These are phyloP conservation scores for Lasiodiplodia citricola DNA, from an alignment of 2,329 filamentous ascomycete species.

Conservation along the genomic window DNA sequence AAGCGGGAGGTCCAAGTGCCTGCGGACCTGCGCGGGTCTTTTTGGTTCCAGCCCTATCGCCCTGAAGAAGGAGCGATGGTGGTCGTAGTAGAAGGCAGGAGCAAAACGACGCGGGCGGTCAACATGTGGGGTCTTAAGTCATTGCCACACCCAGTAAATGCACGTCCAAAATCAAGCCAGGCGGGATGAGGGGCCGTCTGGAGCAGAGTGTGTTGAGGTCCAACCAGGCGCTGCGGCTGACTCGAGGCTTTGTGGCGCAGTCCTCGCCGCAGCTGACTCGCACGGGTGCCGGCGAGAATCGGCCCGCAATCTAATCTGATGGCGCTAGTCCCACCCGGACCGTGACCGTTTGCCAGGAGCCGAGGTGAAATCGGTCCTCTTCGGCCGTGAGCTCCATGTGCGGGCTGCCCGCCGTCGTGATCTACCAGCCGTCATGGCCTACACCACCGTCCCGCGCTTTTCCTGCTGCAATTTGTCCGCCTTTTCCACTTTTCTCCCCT, in stretches of 20 bases:
- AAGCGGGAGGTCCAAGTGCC: conserved; percentile 5
- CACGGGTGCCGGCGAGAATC: not conserved
- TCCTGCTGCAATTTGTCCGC: conserved; percentile 4
- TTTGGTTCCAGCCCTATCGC: not conserved
- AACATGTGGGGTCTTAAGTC: not conserved
- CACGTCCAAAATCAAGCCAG: not conserved
- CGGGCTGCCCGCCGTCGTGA: conserved; percentile 20
- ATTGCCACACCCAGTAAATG: not conserved
- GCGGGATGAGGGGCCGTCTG: not conserved
- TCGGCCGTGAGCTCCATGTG: conserved; percentile 25
- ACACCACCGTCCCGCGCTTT: conserved; percentile 16
- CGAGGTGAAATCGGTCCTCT: conserved; percentile 24
- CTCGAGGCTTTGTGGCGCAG: conserved; percentile 10
- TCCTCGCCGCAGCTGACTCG: conserved; percentile 1
- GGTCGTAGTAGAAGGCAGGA: not conserved
- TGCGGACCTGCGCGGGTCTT: conserved; percentile 5
- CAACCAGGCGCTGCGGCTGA: conserved; percentile 3
- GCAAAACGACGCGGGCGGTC: not conserved
- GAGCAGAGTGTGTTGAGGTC: conserved; percentile 8
- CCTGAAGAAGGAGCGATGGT: conserved; percentile 6
- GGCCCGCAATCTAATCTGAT: conserved; percentile 20
- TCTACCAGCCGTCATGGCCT: conserved; percentile 19
- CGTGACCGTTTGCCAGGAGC: conserved; percentile 10
- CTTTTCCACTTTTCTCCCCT: not conserved
- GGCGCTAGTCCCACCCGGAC: not conserved